phyloP scores from a whole-genome alignment of 345 rosid genomes.

The Eucalyptus victrix region DNA sequence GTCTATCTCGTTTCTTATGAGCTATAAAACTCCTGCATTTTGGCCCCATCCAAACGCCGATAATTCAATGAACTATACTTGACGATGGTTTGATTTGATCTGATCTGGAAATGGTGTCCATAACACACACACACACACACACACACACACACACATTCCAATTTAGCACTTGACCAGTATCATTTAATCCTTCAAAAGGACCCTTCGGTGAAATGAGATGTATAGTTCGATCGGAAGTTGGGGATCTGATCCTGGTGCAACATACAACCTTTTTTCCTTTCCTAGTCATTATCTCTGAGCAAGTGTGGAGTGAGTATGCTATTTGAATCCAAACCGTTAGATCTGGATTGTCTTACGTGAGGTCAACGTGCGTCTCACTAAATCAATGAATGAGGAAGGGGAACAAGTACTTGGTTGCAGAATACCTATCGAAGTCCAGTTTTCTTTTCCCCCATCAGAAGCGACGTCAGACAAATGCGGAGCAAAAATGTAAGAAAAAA shows the following conservation, averaged over 20 bases:
- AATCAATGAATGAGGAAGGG: neutral
- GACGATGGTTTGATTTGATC: neutral
- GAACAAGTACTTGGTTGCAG: neutral
- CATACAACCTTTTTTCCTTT: neutral
- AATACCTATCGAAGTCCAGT: neutral
- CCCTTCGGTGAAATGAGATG: neutral
- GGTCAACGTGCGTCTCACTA: neutral
- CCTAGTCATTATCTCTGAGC: neutral
- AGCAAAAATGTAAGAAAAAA: neutral
- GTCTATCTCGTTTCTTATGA: neutral
- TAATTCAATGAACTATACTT: too few relatives aligned
- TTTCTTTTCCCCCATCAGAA: neutral
- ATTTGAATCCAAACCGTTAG: neutral
- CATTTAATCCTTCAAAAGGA: neutral
- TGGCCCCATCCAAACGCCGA: neutral
- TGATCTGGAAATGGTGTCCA: neutral
- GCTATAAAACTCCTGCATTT: neutral
- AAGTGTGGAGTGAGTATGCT: neutral
- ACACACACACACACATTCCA: neutral
- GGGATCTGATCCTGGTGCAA: neutral
- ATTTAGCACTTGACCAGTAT: neutral
- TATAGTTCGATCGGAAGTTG: neutral
- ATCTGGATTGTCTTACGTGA: neutral
- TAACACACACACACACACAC: too few relatives aligned
- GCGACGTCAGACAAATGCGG: neutral